phyloP scores from a whole-genome alignment of 2,329 filamentous ascomycete species.

The Penicillium sp. region DNA sequence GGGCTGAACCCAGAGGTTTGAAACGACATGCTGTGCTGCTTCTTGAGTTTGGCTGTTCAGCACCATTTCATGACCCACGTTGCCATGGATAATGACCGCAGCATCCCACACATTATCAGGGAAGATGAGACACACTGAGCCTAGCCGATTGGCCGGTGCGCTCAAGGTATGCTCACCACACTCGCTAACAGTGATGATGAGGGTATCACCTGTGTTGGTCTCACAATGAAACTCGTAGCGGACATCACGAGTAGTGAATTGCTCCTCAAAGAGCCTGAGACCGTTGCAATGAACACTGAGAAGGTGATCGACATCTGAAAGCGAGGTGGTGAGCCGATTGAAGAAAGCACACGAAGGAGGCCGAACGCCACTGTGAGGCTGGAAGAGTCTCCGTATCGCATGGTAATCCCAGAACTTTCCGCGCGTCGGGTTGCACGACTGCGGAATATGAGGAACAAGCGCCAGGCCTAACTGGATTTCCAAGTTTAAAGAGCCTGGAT shows the following conservation, averaged over 20 bases:
- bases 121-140: conserved; percentile 40
- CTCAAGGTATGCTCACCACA: conserved; percentile 29
- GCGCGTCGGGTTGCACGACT: conserved; percentile 28
- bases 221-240: conserved; percentile 43
- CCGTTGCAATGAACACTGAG: conserved; percentile 31
- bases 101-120: conserved; percentile 43
- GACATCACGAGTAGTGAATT: conserved; percentile 23
- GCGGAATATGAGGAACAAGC: conserved; percentile 28
- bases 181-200: conserved; percentile 37
- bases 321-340: conserved; percentile 40
- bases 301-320: conserved; percentile 41
- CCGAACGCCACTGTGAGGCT: conserved; percentile 26
- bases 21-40: conserved; percentile 31
- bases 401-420: too few species aligned
- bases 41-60: conserved; percentile 26
- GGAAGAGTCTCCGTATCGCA: conserved; percentile 35
- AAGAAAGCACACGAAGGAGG: conserved; percentile 36
- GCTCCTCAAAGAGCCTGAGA: conserved; percentile 29
- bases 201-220: conserved; percentile 26
- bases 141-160: conserved; percentile 28
- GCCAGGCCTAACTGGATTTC: conserved; percentile 41
- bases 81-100: conserved; percentile 31
- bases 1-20: conserved; percentile 36
- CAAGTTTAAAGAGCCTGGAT: conserved; percentile 35
- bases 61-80: conserved; percentile 22